Evolutionary conservation across 306 rosid species (phyloP).

Genomic region (Trifolium fragiferum): DNA sequence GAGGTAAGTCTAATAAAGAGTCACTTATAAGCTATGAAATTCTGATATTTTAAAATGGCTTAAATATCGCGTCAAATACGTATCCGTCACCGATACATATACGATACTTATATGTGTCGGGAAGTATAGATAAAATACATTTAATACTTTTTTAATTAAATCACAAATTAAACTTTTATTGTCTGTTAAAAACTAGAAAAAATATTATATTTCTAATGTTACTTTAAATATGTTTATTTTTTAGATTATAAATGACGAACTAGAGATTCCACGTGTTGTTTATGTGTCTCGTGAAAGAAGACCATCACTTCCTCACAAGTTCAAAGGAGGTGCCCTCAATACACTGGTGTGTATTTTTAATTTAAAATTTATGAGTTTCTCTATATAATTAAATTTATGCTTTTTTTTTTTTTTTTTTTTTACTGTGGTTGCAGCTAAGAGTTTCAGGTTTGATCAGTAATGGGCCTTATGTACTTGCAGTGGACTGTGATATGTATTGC

Average conservation of each 20-base stretch:
- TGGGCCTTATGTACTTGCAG: constrained; percentile 53
- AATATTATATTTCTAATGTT: background rate
- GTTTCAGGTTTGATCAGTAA: constrained; percentile 70
- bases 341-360: constrained; percentile 39
- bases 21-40: no score
- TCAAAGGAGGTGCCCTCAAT: constrained; percentile 55
- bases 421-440: constrained; percentile 52
- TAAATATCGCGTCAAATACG: no score
- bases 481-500: constrained; percentile 78
- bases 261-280: constrained; percentile 37
- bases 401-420: background rate
- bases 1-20: constrained; percentile 29
- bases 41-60: no score
- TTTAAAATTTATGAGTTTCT: background rate
- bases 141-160: background rate
- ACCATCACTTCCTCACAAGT: constrained; percentile 50
- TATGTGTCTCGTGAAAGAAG: constrained; percentile 53
- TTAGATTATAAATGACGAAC: constrained; percentile 38
- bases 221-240: background rate
- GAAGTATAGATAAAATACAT: background rate
- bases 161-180: background rate
- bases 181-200: background rate
- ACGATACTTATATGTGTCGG: no score
- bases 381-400: background rate
- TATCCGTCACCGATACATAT: no score